Percentiles rank a stretch among this genome's conserved stretches.
phyloP scores from a whole-genome alignment of 495 filamentous ascomycete genomes.

The Podospora conica region DNA sequence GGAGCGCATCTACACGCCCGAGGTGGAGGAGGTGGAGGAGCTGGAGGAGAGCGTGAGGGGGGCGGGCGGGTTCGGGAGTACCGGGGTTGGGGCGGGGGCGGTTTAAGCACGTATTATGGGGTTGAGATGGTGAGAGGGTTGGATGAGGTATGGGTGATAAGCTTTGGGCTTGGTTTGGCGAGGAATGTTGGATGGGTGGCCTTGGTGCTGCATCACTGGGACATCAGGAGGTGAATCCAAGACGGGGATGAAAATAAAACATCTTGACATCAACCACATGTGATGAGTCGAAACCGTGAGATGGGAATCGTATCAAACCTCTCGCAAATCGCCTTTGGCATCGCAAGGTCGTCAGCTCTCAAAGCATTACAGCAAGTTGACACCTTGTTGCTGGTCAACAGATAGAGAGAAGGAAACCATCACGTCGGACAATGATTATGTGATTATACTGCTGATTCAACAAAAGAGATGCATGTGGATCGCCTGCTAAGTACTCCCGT shows the following conservation, averaged over 20 bases:
- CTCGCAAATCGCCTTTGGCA: not conserved
- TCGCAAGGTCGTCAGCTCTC: not conserved
- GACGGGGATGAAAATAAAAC: too few species aligned
- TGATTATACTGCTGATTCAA: not conserved
- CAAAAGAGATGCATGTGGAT: not conserved
- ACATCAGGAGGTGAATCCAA: not conserved
- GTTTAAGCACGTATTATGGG: not conserved
- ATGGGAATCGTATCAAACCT: not conserved
- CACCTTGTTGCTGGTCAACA: not conserved
- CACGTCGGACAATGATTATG: not conserved
- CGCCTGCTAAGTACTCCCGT: not conserved
- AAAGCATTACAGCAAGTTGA: not conserved
- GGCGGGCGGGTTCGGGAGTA: slow-evolving; percentile 90
- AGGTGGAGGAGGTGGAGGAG: slow-evolving; percentile 78
- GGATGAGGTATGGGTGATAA: not conserved
- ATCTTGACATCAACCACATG: too few species aligned
- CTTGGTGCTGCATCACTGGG: too few species aligned
- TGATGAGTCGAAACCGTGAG: too few species aligned
- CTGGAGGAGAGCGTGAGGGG: slow-evolving; percentile 87
- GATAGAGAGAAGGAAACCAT: not conserved
- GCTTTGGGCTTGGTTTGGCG: too few species aligned
- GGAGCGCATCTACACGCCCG: slow-evolving; percentile 88
- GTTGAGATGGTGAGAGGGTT: not conserved
- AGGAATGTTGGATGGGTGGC: too few species aligned
- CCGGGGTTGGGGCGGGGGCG: slow-evolving; percentile 42